Conservation (phyloP, 2,329 filamentous ascomycete genomes). For the Byssothecium circinans region DNA sequence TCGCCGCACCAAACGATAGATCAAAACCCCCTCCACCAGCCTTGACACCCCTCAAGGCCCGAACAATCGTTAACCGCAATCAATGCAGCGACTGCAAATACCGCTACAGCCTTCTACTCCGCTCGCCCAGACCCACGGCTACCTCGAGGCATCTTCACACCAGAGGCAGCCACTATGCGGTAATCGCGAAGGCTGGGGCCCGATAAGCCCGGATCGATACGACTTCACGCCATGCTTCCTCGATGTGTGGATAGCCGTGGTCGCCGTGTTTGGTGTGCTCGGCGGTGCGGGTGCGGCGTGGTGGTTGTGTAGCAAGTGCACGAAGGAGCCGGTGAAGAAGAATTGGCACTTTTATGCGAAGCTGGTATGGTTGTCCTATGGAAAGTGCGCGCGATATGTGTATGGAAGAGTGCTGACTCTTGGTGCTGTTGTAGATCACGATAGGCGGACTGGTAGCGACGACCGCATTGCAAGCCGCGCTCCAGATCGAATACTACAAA, state of each 20-base stretch:
- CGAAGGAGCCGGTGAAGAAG: slow-evolving; percentile 69
- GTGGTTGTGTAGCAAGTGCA: slow-evolving; percentile 73
- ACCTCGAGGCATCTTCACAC: slow-evolving; percentile 54
- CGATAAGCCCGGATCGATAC: slow-evolving; percentile 80
- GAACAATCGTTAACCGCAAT: slow-evolving; percentile 2
- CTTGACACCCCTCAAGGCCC: background rate
- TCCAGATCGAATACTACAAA: slow-evolving; percentile 73
- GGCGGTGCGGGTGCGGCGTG: slow-evolving; percentile 76
- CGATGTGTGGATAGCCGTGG: slow-evolving; percentile 80
- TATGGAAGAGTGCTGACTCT: slow-evolving; percentile 8
- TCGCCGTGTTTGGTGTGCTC: slow-evolving; percentile 78
- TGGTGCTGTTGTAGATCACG: slow-evolving; percentile 52
- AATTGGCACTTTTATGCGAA: slow-evolving; percentile 94
- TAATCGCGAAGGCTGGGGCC: slow-evolving; percentile 93
- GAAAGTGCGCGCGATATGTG: too few species aligned
- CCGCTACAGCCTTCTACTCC: slow-evolving; percentile 34
- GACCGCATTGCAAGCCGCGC: slow-evolving; percentile 69
- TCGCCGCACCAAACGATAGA: background rate
- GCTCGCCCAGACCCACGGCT: slow-evolving; percentile 43
- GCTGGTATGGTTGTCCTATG: slow-evolving; percentile 61
- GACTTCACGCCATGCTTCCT: slow-evolving; percentile 98
- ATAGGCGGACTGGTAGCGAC: slow-evolving; percentile 69
- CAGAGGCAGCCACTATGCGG: slow-evolving; percentile 75
- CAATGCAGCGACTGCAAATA: slow-evolving; percentile 44
- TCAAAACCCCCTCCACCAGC: background rate